Evolutionary conservation across 257 asterid species (phyloP), one percentile per base, ranked within the genome.

Genomic region (Euphrasia confusa): DNA sequence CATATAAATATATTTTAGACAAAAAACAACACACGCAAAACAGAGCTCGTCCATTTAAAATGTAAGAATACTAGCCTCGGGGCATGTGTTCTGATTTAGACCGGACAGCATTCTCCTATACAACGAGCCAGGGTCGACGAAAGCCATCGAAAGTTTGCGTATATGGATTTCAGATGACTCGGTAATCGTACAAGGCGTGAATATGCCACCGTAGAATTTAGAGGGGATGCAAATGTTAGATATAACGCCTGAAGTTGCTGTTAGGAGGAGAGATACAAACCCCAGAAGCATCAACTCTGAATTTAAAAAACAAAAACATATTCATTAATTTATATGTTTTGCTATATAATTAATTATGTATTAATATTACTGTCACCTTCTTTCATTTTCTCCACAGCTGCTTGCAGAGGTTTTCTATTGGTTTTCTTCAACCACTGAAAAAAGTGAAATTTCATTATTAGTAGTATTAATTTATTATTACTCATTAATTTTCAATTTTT

Each of bases 211-310:
- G 37, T 86, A 86, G 68, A 68, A 78, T 69, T 70, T 80, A 37
- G 87, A 77, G 0, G 95, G 87, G 45, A 86, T 78, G 74, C 95
- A 86, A 66, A 78, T 79, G 69, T 74, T 86, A 68, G 91, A 81
- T 72, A 86, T 86, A 48, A 75, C 74, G 76, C 89, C 75, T 60
- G 91, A 85, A 48, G 87, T 86, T 54, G 87, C 91, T 10, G 91
- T 86, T 30, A 86, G 82, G 10, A 86, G 75, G 55, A 86, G 89
- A 30, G 95, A 86, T 68, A 86, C 81, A 73, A 86, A 83, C 37
- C 95, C 95, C 58, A 86, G 95, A 58, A 86, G 89, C 95, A 86
- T 86, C 82, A 86, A 78, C 69, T 86, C 91, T 83, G 95, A 63
- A 64, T 33, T 24, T 8, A 59, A 54, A 68, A 71, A 27, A 30